phyloP scores from a whole-genome alignment of 441 rosid species.

The Jatropha multifida region DNA sequence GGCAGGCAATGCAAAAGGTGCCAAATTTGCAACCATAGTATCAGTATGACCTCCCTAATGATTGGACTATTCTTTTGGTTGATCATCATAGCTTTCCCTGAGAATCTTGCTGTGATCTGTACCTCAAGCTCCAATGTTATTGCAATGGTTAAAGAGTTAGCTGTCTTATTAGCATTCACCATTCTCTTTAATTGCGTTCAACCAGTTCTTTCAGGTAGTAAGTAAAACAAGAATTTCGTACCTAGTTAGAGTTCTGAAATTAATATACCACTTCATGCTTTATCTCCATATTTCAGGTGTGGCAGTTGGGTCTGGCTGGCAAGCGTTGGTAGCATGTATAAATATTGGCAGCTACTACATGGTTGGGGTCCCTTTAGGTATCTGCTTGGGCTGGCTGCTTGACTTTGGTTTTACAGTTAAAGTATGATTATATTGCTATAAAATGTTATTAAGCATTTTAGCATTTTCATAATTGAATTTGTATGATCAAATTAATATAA shows the following conservation, averaged over 20 bases:
- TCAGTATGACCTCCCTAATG: slow-evolving; percentile 38
- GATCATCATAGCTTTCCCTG: slow-evolving; percentile 36
- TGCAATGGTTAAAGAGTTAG: slow-evolving; percentile 36
- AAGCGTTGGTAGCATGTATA: slow-evolving; percentile 41
- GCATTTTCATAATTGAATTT: neutral
- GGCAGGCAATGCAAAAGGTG: slow-evolving; percentile 46
- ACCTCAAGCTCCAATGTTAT: slow-evolving; percentile 43
- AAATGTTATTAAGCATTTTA: neutral
- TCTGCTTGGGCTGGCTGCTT: slow-evolving; percentile 43
- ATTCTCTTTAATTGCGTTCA: slow-evolving; percentile 49
- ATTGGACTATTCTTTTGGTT: slow-evolving; percentile 40
- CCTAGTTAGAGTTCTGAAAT: neutral
- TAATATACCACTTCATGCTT: neutral
- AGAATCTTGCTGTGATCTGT: slow-evolving; percentile 40
- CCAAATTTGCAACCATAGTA: slow-evolving; percentile 46
- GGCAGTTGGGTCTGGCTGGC: slow-evolving; percentile 58
- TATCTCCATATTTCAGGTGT: slow-evolving; percentile 30
- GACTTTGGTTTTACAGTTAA: slow-evolving; percentile 37
- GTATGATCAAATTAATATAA: neutral
- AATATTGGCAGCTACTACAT: slow-evolving; percentile 52
- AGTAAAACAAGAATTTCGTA: neutral
- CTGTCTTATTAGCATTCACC: slow-evolving; percentile 40
- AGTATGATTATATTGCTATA: neutral
- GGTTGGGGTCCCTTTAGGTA: slow-evolving; percentile 44
- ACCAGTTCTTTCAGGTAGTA: slow-evolving; percentile 51